Evolutionary conservation across 2,329 filamentous ascomycete species (phyloP).

Genomic region (Paracoccidioides brasiliensis): DNA sequence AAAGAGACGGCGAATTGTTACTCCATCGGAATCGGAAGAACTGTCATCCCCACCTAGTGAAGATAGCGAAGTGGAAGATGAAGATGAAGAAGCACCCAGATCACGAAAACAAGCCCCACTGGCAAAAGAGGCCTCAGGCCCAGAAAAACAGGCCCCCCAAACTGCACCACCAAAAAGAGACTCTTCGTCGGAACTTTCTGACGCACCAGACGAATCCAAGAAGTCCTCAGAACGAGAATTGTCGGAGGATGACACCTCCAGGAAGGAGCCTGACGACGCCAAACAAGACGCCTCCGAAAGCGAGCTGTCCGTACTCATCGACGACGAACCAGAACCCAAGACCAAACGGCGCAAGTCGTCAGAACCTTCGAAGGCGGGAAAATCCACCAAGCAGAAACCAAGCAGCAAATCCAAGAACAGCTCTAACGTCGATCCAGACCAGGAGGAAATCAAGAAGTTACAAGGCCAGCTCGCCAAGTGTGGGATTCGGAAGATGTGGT

Average conservation of each 20-base stretch:
- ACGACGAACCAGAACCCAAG: conserved; percentile 49
- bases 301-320: conserved; percentile 63
- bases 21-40: conserved; percentile 15
- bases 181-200: conserved; percentile 6
- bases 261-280: conserved; percentile 23
- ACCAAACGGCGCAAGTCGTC: conserved; percentile 7
- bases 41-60: conserved; percentile 7
- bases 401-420: conserved; percentile 31
- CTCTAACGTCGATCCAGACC: conserved; percentile 45
- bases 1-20: conserved; percentile 25
- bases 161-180: neutral
- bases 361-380: neutral
- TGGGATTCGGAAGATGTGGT: conserved; percentile 85
- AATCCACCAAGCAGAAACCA: conserved; percentile 18
- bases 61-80: conserved; percentile 15
- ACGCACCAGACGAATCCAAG: conserved; percentile 6
- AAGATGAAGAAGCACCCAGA: conserved; percentile 7
- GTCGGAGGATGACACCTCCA: conserved; percentile 7
- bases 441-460: conserved; percentile 73
- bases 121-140: conserved; percentile 4
- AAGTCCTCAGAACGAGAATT: conserved; percentile 8
- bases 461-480: conserved; percentile 82
- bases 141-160: conserved; percentile 6
- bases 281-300: conserved; percentile 44
- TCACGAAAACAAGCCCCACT: conserved; percentile 4